Percentiles rank a stretch among this genome's conserved stretches.
These are phyloP conservation scores for Marchantia polymorpha DNA, from an alignment of 225 moss, liverwort and hornwort species.

Conservation along the genomic window DNA sequence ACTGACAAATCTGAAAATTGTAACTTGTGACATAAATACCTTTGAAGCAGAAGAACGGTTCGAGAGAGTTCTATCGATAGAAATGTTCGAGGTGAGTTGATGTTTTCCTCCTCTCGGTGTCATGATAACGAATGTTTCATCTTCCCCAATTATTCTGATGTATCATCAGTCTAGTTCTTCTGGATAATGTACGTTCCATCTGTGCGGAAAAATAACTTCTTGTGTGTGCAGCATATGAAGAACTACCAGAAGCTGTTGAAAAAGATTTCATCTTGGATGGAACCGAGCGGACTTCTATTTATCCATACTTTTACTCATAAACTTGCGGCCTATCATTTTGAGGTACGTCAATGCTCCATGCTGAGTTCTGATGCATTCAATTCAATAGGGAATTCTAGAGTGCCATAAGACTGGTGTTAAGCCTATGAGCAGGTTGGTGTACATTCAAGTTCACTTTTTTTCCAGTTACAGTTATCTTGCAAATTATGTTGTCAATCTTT, in stretches of 20 bases:
- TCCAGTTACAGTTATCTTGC: neutral
- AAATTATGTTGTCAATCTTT: too few species aligned
- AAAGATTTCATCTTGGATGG: constrained; percentile 80
- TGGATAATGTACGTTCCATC: neutral
- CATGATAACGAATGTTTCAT: neutral
- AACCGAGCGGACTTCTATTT: constrained; percentile 72
- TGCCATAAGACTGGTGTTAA: neutral
- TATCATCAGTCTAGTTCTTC: neutral
- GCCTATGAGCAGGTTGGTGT: neutral
- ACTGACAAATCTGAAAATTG: constrained; percentile 67
- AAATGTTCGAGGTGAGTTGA: constrained; percentile 90
- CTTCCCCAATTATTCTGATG: neutral
- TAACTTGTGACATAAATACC: constrained; percentile 81
- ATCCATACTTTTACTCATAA: constrained; percentile 78
- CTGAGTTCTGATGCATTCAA: neutral
- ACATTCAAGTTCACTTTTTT: neutral
- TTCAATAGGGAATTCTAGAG: neutral
- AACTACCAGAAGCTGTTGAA: constrained; percentile 86
- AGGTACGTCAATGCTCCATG: constrained; percentile 42
- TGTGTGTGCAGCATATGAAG: constrained; percentile 84
- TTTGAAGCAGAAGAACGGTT: constrained; percentile 57
- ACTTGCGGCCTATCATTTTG: constrained; percentile 77
- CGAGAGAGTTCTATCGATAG: constrained; percentile 81
- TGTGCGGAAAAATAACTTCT: neutral
- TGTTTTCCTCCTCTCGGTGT: too few species aligned